phyloP scores from a whole-genome alignment of 2,329 filamentous ascomycete genomes.

The Blastomyces gilchristii region DNA sequence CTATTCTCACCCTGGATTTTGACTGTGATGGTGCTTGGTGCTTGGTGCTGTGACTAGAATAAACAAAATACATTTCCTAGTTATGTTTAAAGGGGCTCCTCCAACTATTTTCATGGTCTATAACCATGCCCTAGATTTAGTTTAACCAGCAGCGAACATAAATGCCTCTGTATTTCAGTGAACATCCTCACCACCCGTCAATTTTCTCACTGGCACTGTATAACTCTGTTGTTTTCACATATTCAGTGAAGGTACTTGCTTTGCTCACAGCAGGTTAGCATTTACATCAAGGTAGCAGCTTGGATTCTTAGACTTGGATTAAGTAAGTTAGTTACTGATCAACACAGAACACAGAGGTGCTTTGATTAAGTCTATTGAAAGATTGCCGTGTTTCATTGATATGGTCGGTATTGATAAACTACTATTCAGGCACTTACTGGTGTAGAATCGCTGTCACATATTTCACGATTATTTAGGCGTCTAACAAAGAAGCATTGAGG shows the following conservation, averaged over 20 bases:
- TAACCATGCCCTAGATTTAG: neutral
- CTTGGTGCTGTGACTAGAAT: neutral
- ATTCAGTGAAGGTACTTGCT: neutral
- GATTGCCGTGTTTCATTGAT: neutral
- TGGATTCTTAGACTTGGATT: too few relatives aligned
- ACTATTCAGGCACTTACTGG: neutral
- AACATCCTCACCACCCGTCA: neutral
- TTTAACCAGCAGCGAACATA: neutral
- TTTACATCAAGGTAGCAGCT: too few relatives aligned
- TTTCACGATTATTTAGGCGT: neutral
- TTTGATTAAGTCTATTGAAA: neutral
- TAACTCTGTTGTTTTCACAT: neutral
- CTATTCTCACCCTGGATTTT: neutral
- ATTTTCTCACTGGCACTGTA: neutral
- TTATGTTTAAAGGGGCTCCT: neutral
- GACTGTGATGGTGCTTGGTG: neutral
- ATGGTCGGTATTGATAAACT: neutral
- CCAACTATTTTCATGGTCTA: neutral
- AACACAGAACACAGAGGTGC: neutral
- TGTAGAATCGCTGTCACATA: neutral
- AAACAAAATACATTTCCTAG: neutral
- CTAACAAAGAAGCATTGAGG: neutral
- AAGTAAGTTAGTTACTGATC: too few relatives aligned
- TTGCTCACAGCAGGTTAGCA: too few relatives aligned
- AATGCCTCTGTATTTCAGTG: neutral